phyloP scores from a whole-genome alignment of 805 yeast species.

The Candida maris region DNA sequence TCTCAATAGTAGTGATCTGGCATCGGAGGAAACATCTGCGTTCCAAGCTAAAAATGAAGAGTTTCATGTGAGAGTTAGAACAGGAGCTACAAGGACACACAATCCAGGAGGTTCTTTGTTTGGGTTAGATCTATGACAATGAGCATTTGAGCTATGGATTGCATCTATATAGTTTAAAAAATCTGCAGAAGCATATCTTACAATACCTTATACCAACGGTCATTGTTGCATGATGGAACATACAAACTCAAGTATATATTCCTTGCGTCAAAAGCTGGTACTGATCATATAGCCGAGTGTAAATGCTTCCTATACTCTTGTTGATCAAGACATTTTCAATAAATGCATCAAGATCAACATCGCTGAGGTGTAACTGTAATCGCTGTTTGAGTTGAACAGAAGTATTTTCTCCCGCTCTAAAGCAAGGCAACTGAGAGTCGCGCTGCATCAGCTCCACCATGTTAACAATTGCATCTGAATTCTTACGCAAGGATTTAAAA shows the following conservation, averaged over 20 bases:
- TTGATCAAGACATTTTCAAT: conserved; percentile 75
- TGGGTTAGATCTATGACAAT: conserved; percentile 20
- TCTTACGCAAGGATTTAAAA: conserved; percentile 67
- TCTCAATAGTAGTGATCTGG: too few species aligned
- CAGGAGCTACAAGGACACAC: conserved; percentile 39
- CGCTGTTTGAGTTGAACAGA: conserved; percentile 76
- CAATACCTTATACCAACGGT: not conserved
- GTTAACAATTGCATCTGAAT: conserved; percentile 69
- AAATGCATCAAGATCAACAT: conserved; percentile 66
- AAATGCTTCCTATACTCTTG: conserved; percentile 81
- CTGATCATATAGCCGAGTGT: conserved; percentile 91
- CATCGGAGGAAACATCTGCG: too few species aligned
- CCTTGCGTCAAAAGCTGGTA: conserved; percentile 95
- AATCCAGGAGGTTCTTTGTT: conserved; percentile 36
- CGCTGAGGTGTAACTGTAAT: conserved; percentile 71
- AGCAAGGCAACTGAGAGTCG: conserved; percentile 88
- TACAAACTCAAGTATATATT: conserved; percentile 59
- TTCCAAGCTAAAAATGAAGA: conserved; percentile 30
- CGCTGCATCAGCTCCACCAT: conserved; percentile 93
- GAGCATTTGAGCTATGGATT: not conserved
- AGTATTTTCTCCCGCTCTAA: conserved; percentile 82
- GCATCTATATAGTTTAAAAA: too few species aligned
- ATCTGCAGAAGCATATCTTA: not conserved
- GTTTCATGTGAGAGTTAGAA: conserved; percentile 40
- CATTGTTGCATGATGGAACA: too few species aligned